Evolutionary conservation across 176 grass and related monocot genomes (phyloP).

Genomic region (Bolboschoenus planiculmis): DNA sequence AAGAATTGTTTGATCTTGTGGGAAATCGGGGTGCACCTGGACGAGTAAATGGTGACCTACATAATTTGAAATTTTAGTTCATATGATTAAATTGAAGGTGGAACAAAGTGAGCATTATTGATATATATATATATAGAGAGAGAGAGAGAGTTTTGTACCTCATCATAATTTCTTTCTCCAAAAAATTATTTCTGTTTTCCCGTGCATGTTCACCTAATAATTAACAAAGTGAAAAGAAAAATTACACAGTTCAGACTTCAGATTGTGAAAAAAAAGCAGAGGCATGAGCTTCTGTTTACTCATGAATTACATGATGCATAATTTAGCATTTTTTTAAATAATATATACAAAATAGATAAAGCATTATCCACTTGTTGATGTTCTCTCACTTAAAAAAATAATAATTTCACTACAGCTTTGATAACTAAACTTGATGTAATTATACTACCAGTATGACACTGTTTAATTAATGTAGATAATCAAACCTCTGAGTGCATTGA

Average conservation of each 20-base stretch:
- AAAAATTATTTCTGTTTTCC: neutral
- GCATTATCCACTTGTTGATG: neutral
- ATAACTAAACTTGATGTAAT: neutral
- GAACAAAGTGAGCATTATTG: neutral
- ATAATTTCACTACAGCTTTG: neutral
- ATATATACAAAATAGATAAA: neutral
- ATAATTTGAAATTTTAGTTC: conserved; percentile 7
- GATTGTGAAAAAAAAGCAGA: neutral
- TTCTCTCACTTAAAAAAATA: neutral
- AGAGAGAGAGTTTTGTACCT: conserved; percentile 11
- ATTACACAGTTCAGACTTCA: neutral
- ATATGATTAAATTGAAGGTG: neutral
- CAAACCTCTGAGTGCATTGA: conserved; percentile 31
- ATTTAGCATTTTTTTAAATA: neutral
- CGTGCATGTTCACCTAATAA: conserved; percentile 30
- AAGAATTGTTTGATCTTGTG: neutral
- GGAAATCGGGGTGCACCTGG: conserved; percentile 1
- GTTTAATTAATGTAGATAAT: neutral
- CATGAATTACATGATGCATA: neutral
- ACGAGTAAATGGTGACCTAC: conserved; percentile 32
- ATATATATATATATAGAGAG: neutral
- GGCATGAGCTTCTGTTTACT: neutral
- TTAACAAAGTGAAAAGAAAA: conserved; percentile 9
- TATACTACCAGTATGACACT: neutral
- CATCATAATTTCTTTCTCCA: conserved; percentile 17